Conservation (phyloP, 345 rosid genomes). For the Murraya koenigii region DNA sequence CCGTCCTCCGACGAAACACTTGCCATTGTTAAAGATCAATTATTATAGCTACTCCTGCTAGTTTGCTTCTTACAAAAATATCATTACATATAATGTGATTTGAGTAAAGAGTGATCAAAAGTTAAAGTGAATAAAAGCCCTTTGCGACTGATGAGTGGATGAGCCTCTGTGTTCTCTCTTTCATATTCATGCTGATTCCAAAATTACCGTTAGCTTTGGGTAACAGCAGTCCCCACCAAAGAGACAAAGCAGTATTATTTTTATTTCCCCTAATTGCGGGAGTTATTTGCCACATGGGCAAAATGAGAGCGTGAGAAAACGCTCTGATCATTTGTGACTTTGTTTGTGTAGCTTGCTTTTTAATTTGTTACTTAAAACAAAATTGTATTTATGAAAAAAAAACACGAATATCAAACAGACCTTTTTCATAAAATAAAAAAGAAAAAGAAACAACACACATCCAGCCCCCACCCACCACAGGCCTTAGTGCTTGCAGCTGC, state of each 20-base stretch:
- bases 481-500: not conserved
- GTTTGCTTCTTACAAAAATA: not conserved
- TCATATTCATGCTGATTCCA: not conserved
- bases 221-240: conserved; percentile 23
- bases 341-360: not conserved
- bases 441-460: too few relatives aligned
- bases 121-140: conserved; percentile 1
- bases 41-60: not conserved
- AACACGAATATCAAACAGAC: too few relatives aligned
- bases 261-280: not conserved
- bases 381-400: too few relatives aligned
- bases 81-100: not conserved
- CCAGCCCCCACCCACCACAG: too few relatives aligned
- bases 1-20: conserved; percentile 30
- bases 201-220: conserved; percentile 1
- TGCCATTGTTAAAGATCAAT: conserved; percentile 19
- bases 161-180: not conserved
- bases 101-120: conserved; percentile 1
- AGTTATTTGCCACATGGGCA: not conserved
- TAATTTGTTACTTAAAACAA: too few relatives aligned
- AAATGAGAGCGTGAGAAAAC: conserved; percentile 6
- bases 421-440: too few relatives aligned
- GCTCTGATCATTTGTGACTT: not conserved
- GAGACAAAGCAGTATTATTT: not conserved
- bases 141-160: not conserved